phyloP scores from a whole-genome alignment of 129 eudicot species.

The Lactuca sativa region DNA sequence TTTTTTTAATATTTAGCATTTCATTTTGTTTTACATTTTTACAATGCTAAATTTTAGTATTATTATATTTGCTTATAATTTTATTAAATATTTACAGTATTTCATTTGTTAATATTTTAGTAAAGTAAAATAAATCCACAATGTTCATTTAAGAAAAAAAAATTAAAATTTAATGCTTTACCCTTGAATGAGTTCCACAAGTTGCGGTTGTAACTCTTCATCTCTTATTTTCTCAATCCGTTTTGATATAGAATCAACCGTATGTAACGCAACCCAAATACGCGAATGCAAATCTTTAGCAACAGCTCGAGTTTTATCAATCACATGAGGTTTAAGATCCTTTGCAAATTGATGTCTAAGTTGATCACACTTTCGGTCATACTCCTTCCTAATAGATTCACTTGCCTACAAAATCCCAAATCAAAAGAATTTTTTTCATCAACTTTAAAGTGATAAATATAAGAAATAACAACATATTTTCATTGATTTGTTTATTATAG shows the following conservation, averaged over 20 bases:
- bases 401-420: slow-evolving; percentile 55
- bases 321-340: slow-evolving; percentile 62
- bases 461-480: too few relatives aligned
- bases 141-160: background rate
- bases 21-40: too few relatives aligned
- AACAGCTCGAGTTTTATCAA: slow-evolving; percentile 78
- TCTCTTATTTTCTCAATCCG: slow-evolving; percentile 93
- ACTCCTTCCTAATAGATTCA: slow-evolving; percentile 70
- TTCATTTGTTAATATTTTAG: background rate
- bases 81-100: too few relatives aligned
- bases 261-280: slow-evolving; percentile 73
- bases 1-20: too few relatives aligned
- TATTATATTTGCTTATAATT: background rate
- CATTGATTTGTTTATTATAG: background rate
- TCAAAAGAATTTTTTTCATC: background rate
- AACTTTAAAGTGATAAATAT: background rate
- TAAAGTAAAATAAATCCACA: too few relatives aligned
- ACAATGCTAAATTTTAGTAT: too few relatives aligned
- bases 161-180: slow-evolving; percentile 33
- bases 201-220: slow-evolving; percentile 88
- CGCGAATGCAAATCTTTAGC: slow-evolving; percentile 84
- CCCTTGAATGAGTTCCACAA: slow-evolving; percentile 83
- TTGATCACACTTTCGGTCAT: slow-evolving; percentile 70
- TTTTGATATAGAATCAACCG: slow-evolving; percentile 85
- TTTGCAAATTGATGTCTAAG: slow-evolving; percentile 84